Evolutionary conservation across 805 yeast genomes (phyloP).

Genomic region (Spathaspora arborariae): DNA sequence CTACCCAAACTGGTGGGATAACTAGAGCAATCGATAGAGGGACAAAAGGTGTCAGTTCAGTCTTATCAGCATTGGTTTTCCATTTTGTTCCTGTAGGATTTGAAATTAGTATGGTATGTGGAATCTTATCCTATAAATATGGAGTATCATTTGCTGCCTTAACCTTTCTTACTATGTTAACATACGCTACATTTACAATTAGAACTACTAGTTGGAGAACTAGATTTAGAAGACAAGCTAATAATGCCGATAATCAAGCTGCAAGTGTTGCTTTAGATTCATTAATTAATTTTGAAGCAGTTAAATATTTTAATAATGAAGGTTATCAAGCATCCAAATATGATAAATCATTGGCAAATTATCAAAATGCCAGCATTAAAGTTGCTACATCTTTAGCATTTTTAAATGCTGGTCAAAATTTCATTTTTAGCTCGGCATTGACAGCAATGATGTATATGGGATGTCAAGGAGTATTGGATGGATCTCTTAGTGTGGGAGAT

Average conservation of each 20-base stretch:
- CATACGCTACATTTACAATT: conserved; percentile 84
- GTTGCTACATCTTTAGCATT: conserved; percentile 83
- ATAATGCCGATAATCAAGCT: conserved; percentile 92
- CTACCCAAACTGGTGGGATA: conserved; percentile 92
- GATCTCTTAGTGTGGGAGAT: conserved; percentile 87
- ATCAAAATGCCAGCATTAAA: conserved; percentile 71
- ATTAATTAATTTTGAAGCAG: conserved; percentile 89
- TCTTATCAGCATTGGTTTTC: conserved; percentile 93
- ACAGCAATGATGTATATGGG: conserved; percentile 99
- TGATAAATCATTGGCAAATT: conserved; percentile 65
- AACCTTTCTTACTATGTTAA: conserved; percentile 82
- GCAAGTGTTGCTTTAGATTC: conserved; percentile 94
- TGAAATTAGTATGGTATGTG: conserved; percentile 90
- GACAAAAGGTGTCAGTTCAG: conserved; percentile 94
- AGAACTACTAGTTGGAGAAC: conserved; percentile 97
- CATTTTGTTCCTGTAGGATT: conserved; percentile 91
- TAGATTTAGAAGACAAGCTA: conserved; percentile 78
- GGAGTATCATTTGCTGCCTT: conserved; percentile 88
- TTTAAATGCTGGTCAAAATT: conserved; percentile 73
- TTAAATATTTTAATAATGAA: conserved; percentile 92
- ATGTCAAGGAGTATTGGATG: conserved; percentile 84
- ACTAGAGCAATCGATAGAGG: conserved; percentile 97
- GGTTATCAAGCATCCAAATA: conserved; percentile 73
- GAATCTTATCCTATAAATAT: conserved; percentile 88
- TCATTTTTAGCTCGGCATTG: conserved; percentile 81